Evolutionary conservation across 208 protist genomes (phyloP).

Genomic region (Leishmania mexicana): DNA sequence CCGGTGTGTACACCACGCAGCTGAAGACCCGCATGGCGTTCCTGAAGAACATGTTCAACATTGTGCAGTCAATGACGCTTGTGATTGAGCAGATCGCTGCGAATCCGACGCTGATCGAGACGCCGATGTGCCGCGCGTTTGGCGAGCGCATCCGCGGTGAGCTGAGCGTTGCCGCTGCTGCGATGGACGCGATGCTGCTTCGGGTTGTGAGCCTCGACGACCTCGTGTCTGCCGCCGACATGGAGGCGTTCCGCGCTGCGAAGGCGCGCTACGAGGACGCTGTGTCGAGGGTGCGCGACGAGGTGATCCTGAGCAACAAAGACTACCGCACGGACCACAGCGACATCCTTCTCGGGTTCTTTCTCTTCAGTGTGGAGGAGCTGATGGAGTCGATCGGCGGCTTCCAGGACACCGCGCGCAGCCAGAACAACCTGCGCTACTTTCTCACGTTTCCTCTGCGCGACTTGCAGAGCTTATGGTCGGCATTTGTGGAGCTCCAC

Average conservation of each 20-base stretch:
- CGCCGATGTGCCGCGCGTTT: constrained; percentile 71
- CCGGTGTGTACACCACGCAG: constrained; percentile 53
- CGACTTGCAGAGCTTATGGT: constrained; percentile 58
- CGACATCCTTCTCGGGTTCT: constrained; percentile 85
- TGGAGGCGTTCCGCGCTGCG: constrained; percentile 55
- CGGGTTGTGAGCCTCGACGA: constrained; percentile 68
- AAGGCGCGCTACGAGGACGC: constrained; percentile 67
- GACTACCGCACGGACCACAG: constrained; percentile 80
- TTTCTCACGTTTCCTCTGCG: constrained; percentile 49
- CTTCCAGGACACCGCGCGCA: constrained; percentile 53
- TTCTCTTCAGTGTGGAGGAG: constrained; percentile 84
- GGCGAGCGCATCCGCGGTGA: constrained; percentile 52
- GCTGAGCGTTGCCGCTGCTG: constrained; percentile 57
- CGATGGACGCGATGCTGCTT: constrained; percentile 81
- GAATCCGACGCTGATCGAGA: constrained; percentile 66
- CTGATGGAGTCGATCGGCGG: constrained; percentile 62
- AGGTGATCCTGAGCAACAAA: constrained; percentile 83
- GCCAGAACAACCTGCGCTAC: constrained; percentile 60
- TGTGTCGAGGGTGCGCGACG: constrained; percentile 68
- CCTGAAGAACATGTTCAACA: constrained; percentile 52
- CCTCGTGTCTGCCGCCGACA: constrained; percentile 55
- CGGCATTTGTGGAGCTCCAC: constrained; percentile 46
- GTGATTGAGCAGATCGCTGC: constrained; percentile 76
- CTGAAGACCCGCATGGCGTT: constrained; percentile 70
- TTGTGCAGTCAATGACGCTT: constrained; percentile 73